Evolutionary conservation across 1,284 basidiomycete genomes (phyloP).

Genomic region (Gomphus bonarii): DNA sequence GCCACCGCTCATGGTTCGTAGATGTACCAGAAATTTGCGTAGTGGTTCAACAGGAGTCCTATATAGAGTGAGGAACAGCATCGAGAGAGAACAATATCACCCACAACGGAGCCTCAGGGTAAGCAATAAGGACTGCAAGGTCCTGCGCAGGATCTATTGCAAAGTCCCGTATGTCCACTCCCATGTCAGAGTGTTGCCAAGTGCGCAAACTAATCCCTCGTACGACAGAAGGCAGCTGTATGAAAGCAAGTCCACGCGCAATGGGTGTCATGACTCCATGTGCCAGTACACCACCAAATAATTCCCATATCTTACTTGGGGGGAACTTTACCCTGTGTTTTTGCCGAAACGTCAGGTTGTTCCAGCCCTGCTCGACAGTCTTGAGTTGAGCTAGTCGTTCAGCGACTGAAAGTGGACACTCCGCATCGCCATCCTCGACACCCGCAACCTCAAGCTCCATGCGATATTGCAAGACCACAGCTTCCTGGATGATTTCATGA

Average conservation of each 20-base stretch:
- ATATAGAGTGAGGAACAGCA: constrained; percentile 4
- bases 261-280: constrained; percentile 33
- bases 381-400: constrained; percentile 33
- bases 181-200: constrained; percentile 36
- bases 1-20: constrained; percentile 38
- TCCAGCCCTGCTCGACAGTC: constrained; percentile 27
- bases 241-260: constrained; percentile 21
- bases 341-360: constrained; percentile 29
- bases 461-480: constrained; percentile 34
- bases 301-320: constrained; percentile 30
- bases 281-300: constrained; percentile 49
- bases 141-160: constrained; percentile 53
- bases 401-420: constrained; percentile 22
- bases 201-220: constrained; percentile 22
- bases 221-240: constrained; percentile 26
- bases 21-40: constrained; percentile 28
- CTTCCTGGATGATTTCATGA: constrained; percentile 26
- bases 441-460: constrained; percentile 42
- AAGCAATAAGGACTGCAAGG: constrained; percentile 40
- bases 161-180: constrained; percentile 42
- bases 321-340: constrained; percentile 17
- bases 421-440: constrained; percentile 30
- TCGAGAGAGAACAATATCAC: neutral
- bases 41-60: constrained; percentile 15
- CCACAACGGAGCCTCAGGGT: constrained; percentile 19